Evolutionary conservation across 352 stramenopile species (phyloP), one percentile per base, ranked within the genome.

Genomic region (Aphanomyces stellatus): DNA sequence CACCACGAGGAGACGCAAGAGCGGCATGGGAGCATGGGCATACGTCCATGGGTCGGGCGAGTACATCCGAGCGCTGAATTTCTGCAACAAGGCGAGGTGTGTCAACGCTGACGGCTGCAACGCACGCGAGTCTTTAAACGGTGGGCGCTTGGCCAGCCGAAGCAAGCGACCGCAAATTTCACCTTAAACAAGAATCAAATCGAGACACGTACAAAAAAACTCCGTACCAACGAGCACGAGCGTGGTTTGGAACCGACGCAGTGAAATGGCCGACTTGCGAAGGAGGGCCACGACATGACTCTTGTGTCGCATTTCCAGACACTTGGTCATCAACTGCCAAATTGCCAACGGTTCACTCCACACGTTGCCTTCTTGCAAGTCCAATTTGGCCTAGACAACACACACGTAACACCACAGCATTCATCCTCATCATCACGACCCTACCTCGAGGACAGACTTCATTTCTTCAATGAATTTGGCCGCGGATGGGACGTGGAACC

Each of bases 261-360:
- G 67, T 5, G 85, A 90, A 31, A 93, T 88, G 4, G 76, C 76
- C 41, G 78, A 49, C 40, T 85, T 80, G 46, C 80, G 72, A 13
- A 90, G 76, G 5, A 71, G 43, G 1, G 53, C n/a, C 34, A 31
- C 7, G 13, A 70, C 74, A 3, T 62, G 71, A 25, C 87, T 56
- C 41, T 83, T 80, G 2, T 73, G 70, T 24, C 85, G 80, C 19
- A 62, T 72, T 10, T 75, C 71, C 13, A 82, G 35, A 15, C 74
- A 69, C 51, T 88, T 77, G 27, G 80, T 56, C 11, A 71, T 78
- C 63, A 91, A 78, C 13, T 78, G 65, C 85, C 85, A 93, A 31
- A 91, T 70, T 0, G 79, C 74, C 8, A 94, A 65, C 30, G 86
- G 84, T 64, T 94, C 86, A 62, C 86, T 94, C 83, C 84, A 92